Conservation (phyloP, 2,329 filamentous ascomycete genomes). For the Tolypocladium pustulatum region DNA sequence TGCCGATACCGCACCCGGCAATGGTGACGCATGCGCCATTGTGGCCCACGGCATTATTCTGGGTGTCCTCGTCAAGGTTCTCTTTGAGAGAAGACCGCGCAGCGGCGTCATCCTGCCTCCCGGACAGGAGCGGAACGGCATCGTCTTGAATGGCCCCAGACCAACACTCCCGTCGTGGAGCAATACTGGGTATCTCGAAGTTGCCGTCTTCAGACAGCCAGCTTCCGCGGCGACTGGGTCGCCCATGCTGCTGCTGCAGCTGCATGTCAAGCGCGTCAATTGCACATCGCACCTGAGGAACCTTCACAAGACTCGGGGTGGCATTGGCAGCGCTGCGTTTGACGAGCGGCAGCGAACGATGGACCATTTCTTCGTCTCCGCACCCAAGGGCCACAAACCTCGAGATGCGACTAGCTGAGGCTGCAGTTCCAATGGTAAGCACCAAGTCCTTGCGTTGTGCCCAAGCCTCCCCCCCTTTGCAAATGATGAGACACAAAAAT, state of each 20-base stretch:
- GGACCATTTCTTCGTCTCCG: constrained; percentile 60
- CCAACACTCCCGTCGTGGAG: constrained; percentile 30
- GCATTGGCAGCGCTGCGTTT: constrained; percentile 67
- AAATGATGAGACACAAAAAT: constrained; percentile 58
- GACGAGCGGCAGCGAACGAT: constrained; percentile 69
- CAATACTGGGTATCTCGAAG: constrained; percentile 41
- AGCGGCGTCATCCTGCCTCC: constrained; percentile 8
- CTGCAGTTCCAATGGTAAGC: constrained; percentile 26
- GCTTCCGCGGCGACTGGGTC: constrained; percentile 10
- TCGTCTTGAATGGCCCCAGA: not conserved
- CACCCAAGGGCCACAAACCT: constrained; percentile 1
- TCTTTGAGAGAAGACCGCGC: constrained; percentile 42
- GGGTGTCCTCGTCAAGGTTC: constrained; percentile 51
- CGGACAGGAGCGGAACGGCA: constrained; percentile 3
- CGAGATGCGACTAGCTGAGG: not conserved
- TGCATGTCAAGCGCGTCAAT: constrained; percentile 53
- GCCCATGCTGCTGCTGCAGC: constrained; percentile 22
- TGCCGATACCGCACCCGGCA: constrained; percentile 1
- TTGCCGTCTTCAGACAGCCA: constrained; percentile 8
- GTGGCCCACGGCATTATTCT: constrained; percentile 81
- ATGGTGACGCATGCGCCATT: constrained; percentile 39
- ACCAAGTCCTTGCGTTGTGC: constrained; percentile 5
- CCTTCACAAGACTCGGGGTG: constrained; percentile 70
- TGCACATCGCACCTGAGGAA: constrained; percentile 59
- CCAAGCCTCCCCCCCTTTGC: constrained; percentile 3